phyloP scores from a whole-genome alignment of 139 green algal genomes.

The Haematococcus lacustris region DNA sequence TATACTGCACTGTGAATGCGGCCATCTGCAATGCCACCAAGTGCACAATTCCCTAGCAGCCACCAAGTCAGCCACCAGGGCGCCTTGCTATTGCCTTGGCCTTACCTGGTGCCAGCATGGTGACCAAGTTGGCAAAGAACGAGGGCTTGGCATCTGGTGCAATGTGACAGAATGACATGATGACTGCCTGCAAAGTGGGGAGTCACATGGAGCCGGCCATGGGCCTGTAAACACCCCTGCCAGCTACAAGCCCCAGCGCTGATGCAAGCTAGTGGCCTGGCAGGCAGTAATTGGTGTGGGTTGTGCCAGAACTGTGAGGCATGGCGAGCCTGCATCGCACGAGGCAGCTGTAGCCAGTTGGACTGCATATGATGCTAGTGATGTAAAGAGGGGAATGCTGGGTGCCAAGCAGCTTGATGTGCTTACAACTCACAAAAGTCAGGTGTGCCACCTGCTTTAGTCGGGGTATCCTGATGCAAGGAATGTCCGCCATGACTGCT shows the following conservation, averaged over 20 bases:
- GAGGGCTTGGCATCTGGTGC: not conserved
- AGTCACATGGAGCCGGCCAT: not conserved
- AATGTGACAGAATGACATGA: constrained; percentile 14
- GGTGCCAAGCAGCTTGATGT: not conserved
- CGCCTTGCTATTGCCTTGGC: not conserved
- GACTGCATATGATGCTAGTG: not conserved
- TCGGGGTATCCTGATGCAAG: no score
- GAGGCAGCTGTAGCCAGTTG: not conserved
- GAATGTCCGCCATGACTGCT: no score
- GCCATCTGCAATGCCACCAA: no score
- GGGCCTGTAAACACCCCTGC: not conserved
- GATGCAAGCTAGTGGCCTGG: no score
- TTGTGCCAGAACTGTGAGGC: no score
- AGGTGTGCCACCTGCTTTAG: no score
- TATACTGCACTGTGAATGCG: no score
- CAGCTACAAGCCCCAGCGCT: no score
- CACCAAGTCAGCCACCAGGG: not conserved
- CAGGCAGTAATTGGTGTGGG: no score
- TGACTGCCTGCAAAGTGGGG: not conserved
- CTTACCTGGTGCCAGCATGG: constrained; percentile 20
- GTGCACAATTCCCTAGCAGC: no score
- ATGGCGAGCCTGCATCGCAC: no score
- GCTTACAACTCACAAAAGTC: no score
- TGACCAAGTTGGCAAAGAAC: constrained; percentile 8
- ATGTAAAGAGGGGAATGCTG: not conserved